Base-by-base conservation (phyloP, 192 early-diverging fungal genomes). In the Coemansia sp. region DNA sequence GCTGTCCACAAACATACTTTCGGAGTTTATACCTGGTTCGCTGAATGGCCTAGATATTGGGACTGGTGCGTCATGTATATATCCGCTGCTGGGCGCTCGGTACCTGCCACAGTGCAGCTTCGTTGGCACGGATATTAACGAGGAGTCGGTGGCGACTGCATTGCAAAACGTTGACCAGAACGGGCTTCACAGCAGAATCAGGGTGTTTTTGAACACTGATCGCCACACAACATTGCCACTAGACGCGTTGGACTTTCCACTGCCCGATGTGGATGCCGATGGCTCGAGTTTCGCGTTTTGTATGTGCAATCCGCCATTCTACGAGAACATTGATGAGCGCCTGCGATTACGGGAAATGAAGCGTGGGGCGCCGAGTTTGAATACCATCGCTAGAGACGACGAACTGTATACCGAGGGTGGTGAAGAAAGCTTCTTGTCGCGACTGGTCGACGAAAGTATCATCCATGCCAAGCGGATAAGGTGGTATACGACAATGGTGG, bases 291-390 rank as follows among this genome's bases (percentile, higher is more conserved):
- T 88, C 64, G 60, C 83, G 29, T 96, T 97, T 62, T 87, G 86
- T 41, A 94, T 97, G 92, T 96, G 93, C 73, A 97, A 97, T 67
- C 95, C 94, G 36, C 95, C 95, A 36, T 97, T 96, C 67, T 97
- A 93, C 65, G 79, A 67, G 10, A 85, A 78, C 64, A 64, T 68
- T 6, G 77, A 81, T 21, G 89, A 94, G 40, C 86, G 90, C 11
- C 63, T 83, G 21, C 70, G 70, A 13, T 77, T 87, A 2, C 56
- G 77, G 1, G 64, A 75, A 1, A 64, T 48, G n/a, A 96, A 96
- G 59, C 66, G 70, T 1, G 59, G 64, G 0, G 46, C 61, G 31
- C 87, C 94, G 2, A 75, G 71, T 1, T 84, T 87, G 13, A 73
- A 87, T 29, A 82, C 89, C 37, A 84, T 67, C 3, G 92, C 89